Conservation (phyloP, 352 stramenopile genomes). For the Globisporangium irregulare region DNA sequence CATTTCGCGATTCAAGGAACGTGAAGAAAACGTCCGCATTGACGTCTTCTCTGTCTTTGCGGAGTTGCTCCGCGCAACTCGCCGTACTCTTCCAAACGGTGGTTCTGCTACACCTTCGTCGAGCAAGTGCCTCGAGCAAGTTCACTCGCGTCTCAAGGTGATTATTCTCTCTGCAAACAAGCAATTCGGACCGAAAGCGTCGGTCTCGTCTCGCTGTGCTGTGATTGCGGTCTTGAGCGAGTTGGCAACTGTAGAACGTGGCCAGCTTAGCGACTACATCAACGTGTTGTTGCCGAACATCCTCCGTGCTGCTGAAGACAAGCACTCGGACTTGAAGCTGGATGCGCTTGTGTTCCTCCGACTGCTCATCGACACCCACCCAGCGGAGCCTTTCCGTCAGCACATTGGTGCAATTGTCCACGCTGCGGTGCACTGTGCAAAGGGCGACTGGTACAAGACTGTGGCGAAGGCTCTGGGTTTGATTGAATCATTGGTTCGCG, state of each 20-base stretch:
- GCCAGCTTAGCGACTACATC: slow-evolving; percentile 70
- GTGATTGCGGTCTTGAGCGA: slow-evolving; percentile 85
- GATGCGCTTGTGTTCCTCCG: slow-evolving; percentile 94
- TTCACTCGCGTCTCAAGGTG: slow-evolving; percentile 63
- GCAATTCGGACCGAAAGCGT: slow-evolving; percentile 75
- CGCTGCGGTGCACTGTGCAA: slow-evolving; percentile 86
- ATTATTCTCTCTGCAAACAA: slow-evolving; percentile 79
- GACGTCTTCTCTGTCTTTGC: slow-evolving; percentile 96
- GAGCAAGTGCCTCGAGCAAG: slow-evolving; percentile 44
- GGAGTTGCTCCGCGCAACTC: slow-evolving; percentile 84
- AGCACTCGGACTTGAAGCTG: slow-evolving; percentile 95
- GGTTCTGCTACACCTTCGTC: slow-evolving; percentile 23
- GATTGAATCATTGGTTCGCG: slow-evolving; percentile 88
- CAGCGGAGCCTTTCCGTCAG: slow-evolving; percentile 69
- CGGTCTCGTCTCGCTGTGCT: slow-evolving; percentile 73
- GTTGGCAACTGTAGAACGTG: slow-evolving; percentile 72
- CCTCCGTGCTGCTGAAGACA: slow-evolving; percentile 83
- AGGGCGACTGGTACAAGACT: slow-evolving; percentile 99
- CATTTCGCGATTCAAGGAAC: slow-evolving; percentile 93
- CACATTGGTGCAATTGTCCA: slow-evolving; percentile 82
- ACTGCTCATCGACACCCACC: slow-evolving; percentile 91
- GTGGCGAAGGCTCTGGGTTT: slow-evolving; percentile 93
- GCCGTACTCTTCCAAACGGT: slow-evolving; percentile 40
- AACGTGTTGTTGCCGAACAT: slow-evolving; percentile 79
- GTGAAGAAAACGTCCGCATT: slow-evolving; percentile 98